A percentile compares a stretch with the other conserved stretches of the same genome.
phyloP scores from a whole-genome alignment of 1,284 basidiomycete genomes.

The Marasmius oreades region DNA sequence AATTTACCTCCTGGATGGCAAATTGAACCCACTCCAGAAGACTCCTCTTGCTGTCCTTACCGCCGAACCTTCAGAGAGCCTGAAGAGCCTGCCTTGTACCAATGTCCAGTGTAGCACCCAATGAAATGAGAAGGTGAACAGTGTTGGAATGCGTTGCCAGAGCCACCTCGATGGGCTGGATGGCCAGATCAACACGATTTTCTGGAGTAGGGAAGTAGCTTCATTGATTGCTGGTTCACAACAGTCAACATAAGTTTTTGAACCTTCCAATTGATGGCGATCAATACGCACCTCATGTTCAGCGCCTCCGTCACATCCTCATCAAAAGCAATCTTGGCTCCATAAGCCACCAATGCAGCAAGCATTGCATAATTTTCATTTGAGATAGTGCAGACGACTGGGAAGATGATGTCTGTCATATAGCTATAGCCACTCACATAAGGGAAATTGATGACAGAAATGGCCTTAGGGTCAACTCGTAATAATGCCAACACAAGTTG shows the following conservation, averaged over 20 bases:
- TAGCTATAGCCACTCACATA: slow-evolving; percentile 12
- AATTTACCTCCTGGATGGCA: slow-evolving; percentile 23
- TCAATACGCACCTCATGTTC: slow-evolving; percentile 16
- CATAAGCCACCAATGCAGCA: slow-evolving; percentile 38
- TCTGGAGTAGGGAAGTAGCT: slow-evolving; percentile 14
- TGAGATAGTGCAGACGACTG: slow-evolving; percentile 34
- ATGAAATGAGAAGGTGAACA: slow-evolving; percentile 36
- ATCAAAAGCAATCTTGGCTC: slow-evolving; percentile 31
- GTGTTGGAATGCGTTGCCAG: slow-evolving; percentile 36
- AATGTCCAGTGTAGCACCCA: slow-evolving; percentile 40
- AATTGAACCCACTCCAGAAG: slow-evolving; percentile 41
- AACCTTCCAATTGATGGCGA: not conserved
- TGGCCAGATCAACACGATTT: slow-evolving; percentile 24
- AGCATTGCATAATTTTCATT: slow-evolving; percentile 33
- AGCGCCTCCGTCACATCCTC: slow-evolving; percentile 28
- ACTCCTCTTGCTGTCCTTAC: slow-evolving; percentile 21
- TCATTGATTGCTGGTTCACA: not conserved
- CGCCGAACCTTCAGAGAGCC: slow-evolving; percentile 18
- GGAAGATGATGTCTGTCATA: slow-evolving; percentile 25
- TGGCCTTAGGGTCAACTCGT: slow-evolving; percentile 16
- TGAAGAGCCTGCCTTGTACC: slow-evolving; percentile 22
- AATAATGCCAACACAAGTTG: not conserved
- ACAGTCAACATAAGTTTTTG: not conserved
- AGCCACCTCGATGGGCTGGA: slow-evolving; percentile 41
- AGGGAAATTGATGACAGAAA: slow-evolving; percentile 44